Evolutionary conservation across 2,329 filamentous ascomycete species (phyloP).

Genomic region (Sordariomycetes sp.): DNA sequence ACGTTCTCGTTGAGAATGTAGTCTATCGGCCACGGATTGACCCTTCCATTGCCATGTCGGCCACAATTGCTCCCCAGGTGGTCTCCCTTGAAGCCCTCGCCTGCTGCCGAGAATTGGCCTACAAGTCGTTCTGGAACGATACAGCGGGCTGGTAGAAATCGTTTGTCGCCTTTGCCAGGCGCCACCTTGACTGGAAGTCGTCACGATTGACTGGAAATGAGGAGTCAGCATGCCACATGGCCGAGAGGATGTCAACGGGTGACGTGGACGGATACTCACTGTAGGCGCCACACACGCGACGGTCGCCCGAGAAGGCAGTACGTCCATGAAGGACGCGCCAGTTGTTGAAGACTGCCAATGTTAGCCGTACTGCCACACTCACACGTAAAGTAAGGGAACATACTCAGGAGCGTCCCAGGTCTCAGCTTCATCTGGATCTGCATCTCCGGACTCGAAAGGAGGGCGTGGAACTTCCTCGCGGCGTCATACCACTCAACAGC

Average conservation of each 20-base stretch:
- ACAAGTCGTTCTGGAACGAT: no score
- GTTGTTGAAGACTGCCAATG: constrained; percentile 73
- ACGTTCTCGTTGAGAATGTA: no score
- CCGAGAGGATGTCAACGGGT: no score
- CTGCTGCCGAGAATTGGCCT: no score
- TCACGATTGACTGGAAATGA: constrained; percentile 58
- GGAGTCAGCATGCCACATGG: neutral
- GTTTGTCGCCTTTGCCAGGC: no score
- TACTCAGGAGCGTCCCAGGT: constrained; percentile 71
- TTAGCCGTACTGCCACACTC: constrained; percentile 7
- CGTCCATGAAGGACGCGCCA: constrained; percentile 90
- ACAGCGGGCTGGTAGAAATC: no score
- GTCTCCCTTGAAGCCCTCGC: no score
- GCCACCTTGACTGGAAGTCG: constrained; percentile 70
- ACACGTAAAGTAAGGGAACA: constrained; percentile 19
- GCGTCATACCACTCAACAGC: constrained; percentile 68
- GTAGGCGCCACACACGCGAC: constrained; percentile 87
- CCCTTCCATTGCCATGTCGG: no score
- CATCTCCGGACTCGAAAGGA: constrained; percentile 55
- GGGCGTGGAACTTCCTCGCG: constrained; percentile 62
- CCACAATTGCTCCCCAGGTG: no score
- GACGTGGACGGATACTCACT: constrained; percentile 51
- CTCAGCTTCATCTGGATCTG: constrained; percentile 75
- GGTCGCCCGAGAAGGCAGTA: constrained; percentile 70
- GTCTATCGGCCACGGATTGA: no score